Conservation (phyloP, 2,329 filamentous ascomycete genomes). For the Monosporascus sp. region DNA sequence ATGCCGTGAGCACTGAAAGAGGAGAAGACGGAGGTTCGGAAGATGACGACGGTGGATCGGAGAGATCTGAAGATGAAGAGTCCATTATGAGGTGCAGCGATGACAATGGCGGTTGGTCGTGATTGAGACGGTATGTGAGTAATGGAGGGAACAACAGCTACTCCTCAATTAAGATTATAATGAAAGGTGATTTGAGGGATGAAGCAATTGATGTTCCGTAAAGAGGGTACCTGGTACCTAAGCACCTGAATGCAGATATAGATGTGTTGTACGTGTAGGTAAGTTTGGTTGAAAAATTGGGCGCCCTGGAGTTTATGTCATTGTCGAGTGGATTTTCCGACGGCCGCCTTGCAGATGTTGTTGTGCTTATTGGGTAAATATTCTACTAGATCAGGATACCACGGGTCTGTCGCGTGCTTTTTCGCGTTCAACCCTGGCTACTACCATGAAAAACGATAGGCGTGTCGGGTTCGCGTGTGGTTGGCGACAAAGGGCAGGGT, state of each 20-base stretch:
- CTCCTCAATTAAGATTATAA: too few relatives aligned
- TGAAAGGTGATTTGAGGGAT: not conserved
- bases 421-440: not conserved
- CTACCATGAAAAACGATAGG: not conserved
- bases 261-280: not conserved
- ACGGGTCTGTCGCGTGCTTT: not conserved
- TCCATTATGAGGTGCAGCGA: conserved; percentile 13
- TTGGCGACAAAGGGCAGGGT: not conserved
- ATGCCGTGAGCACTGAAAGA: conserved; percentile 48
- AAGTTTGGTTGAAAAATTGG: not conserved
- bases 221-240: not conserved
- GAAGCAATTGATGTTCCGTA: not conserved
- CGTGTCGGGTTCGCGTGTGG: not conserved
- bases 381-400: not conserved
- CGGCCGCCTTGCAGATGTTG: too few relatives aligned
- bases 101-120: not conserved
- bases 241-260: not conserved
- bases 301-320: not conserved
- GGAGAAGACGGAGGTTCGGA: conserved; percentile 46
- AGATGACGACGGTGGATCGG: conserved; percentile 30
- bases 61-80: conserved; percentile 23
- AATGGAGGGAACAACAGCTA: not conserved
- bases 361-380: too few relatives aligned
- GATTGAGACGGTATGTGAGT: not conserved
- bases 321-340: not conserved